These are phyloP conservation scores for Closterium sp. DNA, from an alignment of 139 green algal species.

Conservation along the genomic window DNA sequence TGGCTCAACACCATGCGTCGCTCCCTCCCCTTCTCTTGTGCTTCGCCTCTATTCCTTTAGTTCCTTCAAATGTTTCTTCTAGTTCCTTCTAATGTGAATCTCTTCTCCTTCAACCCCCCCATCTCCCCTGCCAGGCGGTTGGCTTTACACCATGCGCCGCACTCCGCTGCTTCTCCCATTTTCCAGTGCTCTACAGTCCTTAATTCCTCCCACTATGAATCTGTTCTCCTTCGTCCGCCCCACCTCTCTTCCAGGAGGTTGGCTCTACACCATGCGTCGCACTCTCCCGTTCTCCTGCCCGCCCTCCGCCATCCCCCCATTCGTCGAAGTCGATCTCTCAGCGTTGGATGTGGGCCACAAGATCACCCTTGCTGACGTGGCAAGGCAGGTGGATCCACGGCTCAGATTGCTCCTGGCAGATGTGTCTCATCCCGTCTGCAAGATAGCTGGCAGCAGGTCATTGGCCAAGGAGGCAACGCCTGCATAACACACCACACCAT, in stretches of 20 bases:
- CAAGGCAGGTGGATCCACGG: not conserved
- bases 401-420: slow-evolving; percentile 29
- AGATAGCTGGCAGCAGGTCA: slow-evolving; percentile 23
- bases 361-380: slow-evolving; percentile 35
- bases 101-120: not conserved
- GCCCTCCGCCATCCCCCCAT: slow-evolving; percentile 17
- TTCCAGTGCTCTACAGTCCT: too few relatives aligned
- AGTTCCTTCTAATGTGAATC: too few relatives aligned
- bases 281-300: slow-evolving; percentile 30
- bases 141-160: slow-evolving; percentile 30
- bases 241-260: slow-evolving; percentile 15
- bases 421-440: slow-evolving; percentile 29
- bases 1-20: not conserved
- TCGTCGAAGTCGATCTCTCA: slow-evolving; percentile 36
- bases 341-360: slow-evolving; percentile 38
- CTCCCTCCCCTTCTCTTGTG: not conserved
- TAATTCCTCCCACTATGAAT: too few relatives aligned
- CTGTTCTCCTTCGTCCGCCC: too few relatives aligned
- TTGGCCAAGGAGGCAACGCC: not conserved
- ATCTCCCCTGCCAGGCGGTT: not conserved
- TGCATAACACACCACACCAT: too few relatives aligned
- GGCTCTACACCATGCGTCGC: slow-evolving; percentile 33
- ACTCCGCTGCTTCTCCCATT: slow-evolving; percentile 3
- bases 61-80: not conserved
- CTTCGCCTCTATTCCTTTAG: not conserved